Evolutionary conservation across 805 yeast species (phyloP).

Genomic region (Starmera dryadoides): DNA sequence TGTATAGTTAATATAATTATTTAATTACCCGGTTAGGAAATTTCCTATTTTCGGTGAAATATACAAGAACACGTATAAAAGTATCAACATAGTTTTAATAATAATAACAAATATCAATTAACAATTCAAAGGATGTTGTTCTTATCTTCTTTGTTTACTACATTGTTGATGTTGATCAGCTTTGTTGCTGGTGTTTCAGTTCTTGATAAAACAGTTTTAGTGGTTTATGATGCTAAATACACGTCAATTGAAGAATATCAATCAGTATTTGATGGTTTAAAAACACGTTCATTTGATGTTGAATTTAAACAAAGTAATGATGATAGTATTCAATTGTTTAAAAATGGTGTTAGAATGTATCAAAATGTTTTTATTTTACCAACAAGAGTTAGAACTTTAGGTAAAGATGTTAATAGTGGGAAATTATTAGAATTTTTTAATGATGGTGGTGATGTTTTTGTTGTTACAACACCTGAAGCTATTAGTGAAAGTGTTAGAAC

Average conservation of each 20-base stretch:
- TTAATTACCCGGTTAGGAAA: no score
- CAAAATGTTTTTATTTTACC: slow-evolving; percentile 59
- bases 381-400: slow-evolving; percentile 38
- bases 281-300: slow-evolving; percentile 28
- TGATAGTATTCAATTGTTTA: slow-evolving; percentile 23
- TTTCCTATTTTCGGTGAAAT: no score
- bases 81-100: no score
- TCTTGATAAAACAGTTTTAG: slow-evolving; percentile 4
- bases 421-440: slow-evolving; percentile 50
- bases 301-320: slow-evolving; percentile 19
- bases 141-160: no score
- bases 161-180: no score
- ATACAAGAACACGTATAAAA: no score
- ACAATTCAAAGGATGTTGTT: no score
- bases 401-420: slow-evolving; percentile 33
- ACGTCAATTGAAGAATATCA: slow-evolving; percentile 20
- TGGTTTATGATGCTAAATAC: slow-evolving; percentile 12
- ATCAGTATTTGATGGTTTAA: slow-evolving; percentile 19
- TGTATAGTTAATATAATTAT: no score
- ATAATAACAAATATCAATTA: no score
- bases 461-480: slow-evolving; percentile 45
- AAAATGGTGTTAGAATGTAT: slow-evolving; percentile 37
- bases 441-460: slow-evolving; percentile 70
- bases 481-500: slow-evolving; percentile 56
- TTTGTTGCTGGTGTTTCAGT: neutral